Percentiles rank a stretch among this genome's conserved stretches.
Conservation (phyloP, 768 basidiomycete species). For the Trametes cubensis region DNA sequence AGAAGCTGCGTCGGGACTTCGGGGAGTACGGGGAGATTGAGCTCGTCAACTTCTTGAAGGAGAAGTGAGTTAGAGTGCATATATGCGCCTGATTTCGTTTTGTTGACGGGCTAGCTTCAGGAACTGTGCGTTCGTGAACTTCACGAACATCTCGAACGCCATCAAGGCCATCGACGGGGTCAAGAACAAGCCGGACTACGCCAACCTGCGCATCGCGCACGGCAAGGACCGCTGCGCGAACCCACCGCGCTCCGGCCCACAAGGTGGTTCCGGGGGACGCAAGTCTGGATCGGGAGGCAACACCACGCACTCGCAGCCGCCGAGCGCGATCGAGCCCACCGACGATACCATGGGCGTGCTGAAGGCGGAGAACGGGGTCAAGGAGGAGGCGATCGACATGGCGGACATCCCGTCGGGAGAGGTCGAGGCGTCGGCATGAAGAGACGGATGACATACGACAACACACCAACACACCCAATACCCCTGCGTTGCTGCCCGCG, state of each 20-base stretch:
- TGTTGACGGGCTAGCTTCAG: constrained; percentile 42
- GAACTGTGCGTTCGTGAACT: constrained; percentile 96
- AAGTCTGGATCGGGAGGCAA: constrained; percentile 47
- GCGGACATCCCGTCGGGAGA: constrained; percentile 34
- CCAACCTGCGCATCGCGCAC: constrained; percentile 86
- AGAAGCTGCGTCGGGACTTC: constrained; percentile 90
- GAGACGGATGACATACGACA: constrained; percentile 15
- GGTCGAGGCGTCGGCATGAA: constrained; percentile 31
- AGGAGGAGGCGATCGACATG: constrained; percentile 37
- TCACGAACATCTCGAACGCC: constrained; percentile 91
- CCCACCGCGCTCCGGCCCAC: constrained; percentile 81
- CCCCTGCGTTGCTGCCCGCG: constrained; percentile 23
- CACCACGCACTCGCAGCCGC: constrained; percentile 39
- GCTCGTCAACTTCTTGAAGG: constrained; percentile 92
- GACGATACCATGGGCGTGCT: constrained; percentile 13
- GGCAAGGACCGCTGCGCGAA: constrained; percentile 97
- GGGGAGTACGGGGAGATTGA: constrained; percentile 97
- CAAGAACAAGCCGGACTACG: constrained; percentile 90
- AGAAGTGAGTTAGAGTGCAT: constrained; percentile 62
- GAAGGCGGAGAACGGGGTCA: constrained; percentile 29
- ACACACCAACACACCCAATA: constrained; percentile 16
- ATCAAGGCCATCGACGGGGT: constrained; percentile 98
- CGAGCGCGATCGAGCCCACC: constrained; percentile 35
- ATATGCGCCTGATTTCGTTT: neutral
- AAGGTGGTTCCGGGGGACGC: constrained; percentile 60